Conservation (phyloP, 371 early-diverging fungal species). For the Mucor racemosus region DNA sequence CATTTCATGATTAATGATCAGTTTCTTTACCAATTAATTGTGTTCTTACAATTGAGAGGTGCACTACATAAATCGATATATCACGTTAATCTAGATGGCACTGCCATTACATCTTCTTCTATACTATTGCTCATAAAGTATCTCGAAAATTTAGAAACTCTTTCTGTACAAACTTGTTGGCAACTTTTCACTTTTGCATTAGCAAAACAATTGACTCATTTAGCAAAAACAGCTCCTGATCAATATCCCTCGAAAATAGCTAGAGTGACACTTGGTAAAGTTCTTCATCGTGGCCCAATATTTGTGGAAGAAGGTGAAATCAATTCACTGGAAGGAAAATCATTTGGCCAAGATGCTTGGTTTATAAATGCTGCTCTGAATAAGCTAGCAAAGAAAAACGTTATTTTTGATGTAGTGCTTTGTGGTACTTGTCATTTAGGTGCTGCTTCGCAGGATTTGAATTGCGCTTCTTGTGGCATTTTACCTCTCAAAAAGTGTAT, state of each 20-base stretch:
- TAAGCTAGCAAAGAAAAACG: constrained; percentile 19
- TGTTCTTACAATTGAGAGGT: constrained; percentile 14
- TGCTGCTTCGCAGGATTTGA: constrained; percentile 16
- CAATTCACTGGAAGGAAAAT: constrained; percentile 15
- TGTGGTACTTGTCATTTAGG: constrained; percentile 29
- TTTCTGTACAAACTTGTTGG: constrained; percentile 31
- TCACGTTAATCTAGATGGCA: constrained; percentile 13
- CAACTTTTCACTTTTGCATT: constrained; percentile 17
- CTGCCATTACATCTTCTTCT: constrained; percentile 11
- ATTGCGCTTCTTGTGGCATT: constrained; percentile 26
- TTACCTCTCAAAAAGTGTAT: constrained; percentile 23
- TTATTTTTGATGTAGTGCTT: constrained; percentile 20
- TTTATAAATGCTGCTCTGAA: constrained; percentile 24
- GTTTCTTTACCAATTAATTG: constrained; percentile 15
- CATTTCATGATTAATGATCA: constrained; percentile 16
- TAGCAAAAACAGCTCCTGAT: constrained; percentile 1
- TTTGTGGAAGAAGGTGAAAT: background rate
- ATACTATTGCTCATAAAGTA: constrained; percentile 18
- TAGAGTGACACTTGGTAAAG: constrained; percentile 20
- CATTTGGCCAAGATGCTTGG: constrained; percentile 34
- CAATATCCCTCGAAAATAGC: constrained; percentile 13
- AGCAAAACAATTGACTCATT: constrained; percentile 15
- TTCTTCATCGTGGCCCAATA: constrained; percentile 19
- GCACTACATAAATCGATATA: constrained; percentile 12
- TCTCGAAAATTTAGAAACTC: constrained; percentile 17